phyloP scores from a whole-genome alignment of 305 asterid genomes.

The Fraxinus sp. region DNA sequence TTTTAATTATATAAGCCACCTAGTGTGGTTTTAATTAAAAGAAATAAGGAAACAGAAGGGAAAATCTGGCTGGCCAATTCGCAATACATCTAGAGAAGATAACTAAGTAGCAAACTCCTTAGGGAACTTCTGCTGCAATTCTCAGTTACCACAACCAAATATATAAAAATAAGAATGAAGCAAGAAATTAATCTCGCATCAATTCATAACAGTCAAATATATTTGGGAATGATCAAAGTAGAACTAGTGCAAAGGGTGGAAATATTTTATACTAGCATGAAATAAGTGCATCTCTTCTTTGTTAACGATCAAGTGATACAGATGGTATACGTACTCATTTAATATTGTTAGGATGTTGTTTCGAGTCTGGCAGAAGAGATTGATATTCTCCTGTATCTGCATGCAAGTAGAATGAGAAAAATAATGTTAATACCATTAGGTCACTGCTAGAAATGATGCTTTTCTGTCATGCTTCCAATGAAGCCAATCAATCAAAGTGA shows the following conservation, averaged over 20 bases:
- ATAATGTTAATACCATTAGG: conserved; percentile 19
- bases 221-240: background rate
- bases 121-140: background rate
- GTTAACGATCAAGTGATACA: conserved; percentile 12
- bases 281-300: conserved; percentile 8
- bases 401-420: conserved; percentile 24
- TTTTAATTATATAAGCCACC: background rate
- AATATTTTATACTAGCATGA: background rate
- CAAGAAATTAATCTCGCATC: background rate
- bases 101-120: background rate
- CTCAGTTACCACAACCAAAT: background rate
- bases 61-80: background rate
- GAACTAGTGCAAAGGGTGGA: background rate
- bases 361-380: conserved; percentile 77
- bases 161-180: background rate
- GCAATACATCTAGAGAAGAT: background rate
- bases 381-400: conserved; percentile 81
- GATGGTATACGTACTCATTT: conserved; percentile 65
- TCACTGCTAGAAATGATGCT: conserved; percentile 16
- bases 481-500: conserved; percentile 1
- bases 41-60: background rate
- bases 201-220: background rate
- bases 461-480: background rate
- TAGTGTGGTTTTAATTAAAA: background rate
- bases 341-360: conserved; percentile 58